Evolutionary conservation across 1,139 yeast species (phyloP), one percentile per base, ranked within the genome.

Genomic region (Dujonia santamariae): DNA sequence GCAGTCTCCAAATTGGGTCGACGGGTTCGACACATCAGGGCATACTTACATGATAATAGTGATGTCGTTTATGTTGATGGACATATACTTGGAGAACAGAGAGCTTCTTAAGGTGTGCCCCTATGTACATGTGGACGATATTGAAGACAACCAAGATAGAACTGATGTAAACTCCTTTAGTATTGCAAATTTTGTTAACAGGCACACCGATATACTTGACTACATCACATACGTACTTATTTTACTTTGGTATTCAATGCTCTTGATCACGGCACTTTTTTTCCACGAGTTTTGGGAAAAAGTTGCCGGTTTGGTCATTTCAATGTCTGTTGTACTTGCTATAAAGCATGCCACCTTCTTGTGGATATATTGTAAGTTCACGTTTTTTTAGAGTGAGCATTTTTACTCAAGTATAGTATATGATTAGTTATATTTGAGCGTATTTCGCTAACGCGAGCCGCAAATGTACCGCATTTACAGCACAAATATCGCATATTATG

Each of bases 1-100:
- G 40, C 28, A 21, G 39, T 36, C 11, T 1, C 56, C 69, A 1
- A 38, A 38, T 18, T 80, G 85, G 83, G 51, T 51, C 4, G 72
- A 75, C 25, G 83, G 82, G 3, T 76, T 77, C 42, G 86, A 80
- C 49, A 54, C 73, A 1, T 78, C 85, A 19, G 86, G 88, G 0
- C 88, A 81, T 50, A 72, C 70, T 39, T 74, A 75, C 45, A 26
- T 26, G 12, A 8, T 24, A 7, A 13, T 29, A 2, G 24, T 21
- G 3, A 33, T 33, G 36, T 25, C 34, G 8, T 28, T 31, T 4
- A 14, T 17, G 30, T 21, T 31, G 13, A 4, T 30, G 13, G 13
- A 12, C 9, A 27, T 27, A 7, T 7, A 11, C n/a, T n/a, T n/a
- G n/a, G n/a, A n/a, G n/a, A n/a, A n/a, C n/a, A n/a, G n/a, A n/a